phyloP scores from a whole-genome alignment of 139 green algal genomes.

The Volvox africanus region DNA sequence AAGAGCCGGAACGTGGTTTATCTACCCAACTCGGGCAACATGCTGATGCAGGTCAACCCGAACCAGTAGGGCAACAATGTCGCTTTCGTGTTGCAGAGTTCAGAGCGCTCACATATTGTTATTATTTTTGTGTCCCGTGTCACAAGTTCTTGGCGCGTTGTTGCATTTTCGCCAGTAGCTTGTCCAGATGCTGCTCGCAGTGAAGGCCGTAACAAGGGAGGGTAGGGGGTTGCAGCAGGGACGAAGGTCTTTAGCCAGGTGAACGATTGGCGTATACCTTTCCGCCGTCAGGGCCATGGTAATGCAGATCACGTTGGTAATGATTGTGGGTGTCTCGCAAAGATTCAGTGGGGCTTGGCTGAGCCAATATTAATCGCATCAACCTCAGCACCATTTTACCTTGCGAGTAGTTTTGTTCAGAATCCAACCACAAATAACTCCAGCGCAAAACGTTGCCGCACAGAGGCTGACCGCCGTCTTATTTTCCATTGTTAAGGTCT shows the following conservation, averaged over 20 bases:
- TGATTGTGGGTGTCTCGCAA: no score
- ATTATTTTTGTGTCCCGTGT: background rate
- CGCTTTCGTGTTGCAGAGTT: background rate
- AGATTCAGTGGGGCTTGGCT: no score
- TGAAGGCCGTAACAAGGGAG: background rate
- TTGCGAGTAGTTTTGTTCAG: slow-evolving; percentile 28
- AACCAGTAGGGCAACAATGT: slow-evolving; percentile 29
- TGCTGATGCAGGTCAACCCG: slow-evolving; percentile 86
- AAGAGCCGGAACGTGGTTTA: slow-evolving; percentile 96
- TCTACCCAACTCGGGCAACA: slow-evolving; percentile 89
- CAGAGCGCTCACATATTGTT: background rate
- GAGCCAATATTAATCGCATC: no score
- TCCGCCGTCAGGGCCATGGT: no score
- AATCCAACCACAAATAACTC: slow-evolving; percentile 10
- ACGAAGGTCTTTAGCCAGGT: no score
- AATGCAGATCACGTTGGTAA: no score
- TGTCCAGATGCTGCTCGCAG: slow-evolving; percentile 24
- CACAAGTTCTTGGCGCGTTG: slow-evolving; percentile 39
- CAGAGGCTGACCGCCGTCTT: background rate
- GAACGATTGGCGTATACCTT: no score
- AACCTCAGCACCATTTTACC: background rate
- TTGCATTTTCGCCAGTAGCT: slow-evolving; percentile 25
- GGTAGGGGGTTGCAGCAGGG: background rate
- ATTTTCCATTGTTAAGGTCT: background rate
- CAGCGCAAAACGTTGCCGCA: background rate